Evolutionary conservation across 306 rosid genomes (phyloP), one percentile per base, ranked within the genome.

Genomic region (Biancaea sappan): DNA sequence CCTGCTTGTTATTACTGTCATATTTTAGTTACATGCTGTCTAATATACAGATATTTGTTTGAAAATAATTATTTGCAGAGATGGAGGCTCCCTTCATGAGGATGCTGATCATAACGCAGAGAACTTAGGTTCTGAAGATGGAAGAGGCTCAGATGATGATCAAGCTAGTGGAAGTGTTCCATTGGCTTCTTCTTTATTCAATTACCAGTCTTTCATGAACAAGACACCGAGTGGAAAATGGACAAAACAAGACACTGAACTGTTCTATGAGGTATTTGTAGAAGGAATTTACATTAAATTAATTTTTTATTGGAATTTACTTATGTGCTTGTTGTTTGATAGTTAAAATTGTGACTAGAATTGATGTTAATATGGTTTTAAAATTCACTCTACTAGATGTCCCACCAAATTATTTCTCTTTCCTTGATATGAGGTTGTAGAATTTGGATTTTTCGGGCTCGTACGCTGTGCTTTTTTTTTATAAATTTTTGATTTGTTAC

Each of bases 201-300:
- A 92, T 84, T 92, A 90, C 82, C 96, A 88, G 47, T 73, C 96
- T 35, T 94, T 76, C 86, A 88, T 87, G 91, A 79, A 87, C 70
- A 94, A 86, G 87, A 50, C 90, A 69, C 93, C 91, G 15, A 72
- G 85, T 64, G 78, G 80, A 35, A 92, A 87, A 82, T 94, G 99
- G 99, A 75, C 93, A 19, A 86, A 86, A 81, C 87, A 84, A 50
- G 99, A 90, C 41, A 94, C 97, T 9, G 86, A 87, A 78, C 83
- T 81, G 81, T 92, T 94, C 72, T 92, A 87, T 75, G 87, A 82
- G 97, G 96, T 90, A 83, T 66, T 73, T 71, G 41, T 25, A 11
- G 68, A 75, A 38, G 47, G 31, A 19, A 35, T 34, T 35, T 35
- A 40, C 16, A 10, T 37, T 62, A 16, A 59, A 19, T 47, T 47